Evolutionary conservation across 2,329 filamentous ascomycete species (phyloP).

Genomic region (Teratosphaeria zuluensis): DNA sequence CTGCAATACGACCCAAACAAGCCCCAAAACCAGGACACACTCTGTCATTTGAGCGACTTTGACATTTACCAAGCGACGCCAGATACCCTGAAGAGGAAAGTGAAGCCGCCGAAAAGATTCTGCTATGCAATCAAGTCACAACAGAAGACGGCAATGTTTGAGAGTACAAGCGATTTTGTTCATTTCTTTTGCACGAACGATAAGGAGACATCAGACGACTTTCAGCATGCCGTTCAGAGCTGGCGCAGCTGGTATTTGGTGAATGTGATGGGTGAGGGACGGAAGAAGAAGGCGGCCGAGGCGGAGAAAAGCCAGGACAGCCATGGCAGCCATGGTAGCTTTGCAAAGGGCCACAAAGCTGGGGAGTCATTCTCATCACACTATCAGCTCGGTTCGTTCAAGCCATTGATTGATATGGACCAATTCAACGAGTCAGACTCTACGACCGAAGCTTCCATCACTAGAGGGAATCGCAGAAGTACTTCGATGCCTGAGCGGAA

Average conservation of each 20-base stretch:
- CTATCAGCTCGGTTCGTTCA: slow-evolving; percentile 56
- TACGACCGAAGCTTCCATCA: background rate
- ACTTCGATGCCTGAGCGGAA: slow-evolving; percentile 13
- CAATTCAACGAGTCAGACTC: slow-evolving; percentile 40
- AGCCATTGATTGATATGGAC: slow-evolving; percentile 56
- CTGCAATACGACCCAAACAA: slow-evolving; percentile 60
- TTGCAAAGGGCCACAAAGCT: slow-evolving; percentile 10
- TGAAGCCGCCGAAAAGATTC: slow-evolving; percentile 75
- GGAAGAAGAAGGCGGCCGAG: slow-evolving; percentile 24
- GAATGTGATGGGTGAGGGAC: slow-evolving; percentile 54
- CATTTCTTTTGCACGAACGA: slow-evolving; percentile 88
- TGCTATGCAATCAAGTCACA: slow-evolving; percentile 89
- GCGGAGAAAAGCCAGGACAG: slow-evolving; percentile 26
- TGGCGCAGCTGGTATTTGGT: slow-evolving; percentile 93
- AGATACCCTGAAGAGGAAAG: slow-evolving; percentile 55
- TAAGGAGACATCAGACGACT: slow-evolving; percentile 52
- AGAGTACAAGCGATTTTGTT: slow-evolving; percentile 74
- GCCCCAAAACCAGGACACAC: slow-evolving; percentile 56
- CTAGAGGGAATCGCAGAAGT: slow-evolving; percentile 13
- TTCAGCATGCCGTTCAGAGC: slow-evolving; percentile 60
- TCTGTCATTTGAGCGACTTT: slow-evolving; percentile 85
- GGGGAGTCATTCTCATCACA: slow-evolving; percentile 39
- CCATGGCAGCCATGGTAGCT: slow-evolving; percentile 10
- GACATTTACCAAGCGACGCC: slow-evolving; percentile 76
- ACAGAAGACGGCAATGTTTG: slow-evolving; percentile 75